A percentile compares a stretch with the other conserved stretches of the same genome.
phyloP scores from a whole-genome alignment of 371 early-diverging fungal species.

The Fennellomyces sp. region DNA sequence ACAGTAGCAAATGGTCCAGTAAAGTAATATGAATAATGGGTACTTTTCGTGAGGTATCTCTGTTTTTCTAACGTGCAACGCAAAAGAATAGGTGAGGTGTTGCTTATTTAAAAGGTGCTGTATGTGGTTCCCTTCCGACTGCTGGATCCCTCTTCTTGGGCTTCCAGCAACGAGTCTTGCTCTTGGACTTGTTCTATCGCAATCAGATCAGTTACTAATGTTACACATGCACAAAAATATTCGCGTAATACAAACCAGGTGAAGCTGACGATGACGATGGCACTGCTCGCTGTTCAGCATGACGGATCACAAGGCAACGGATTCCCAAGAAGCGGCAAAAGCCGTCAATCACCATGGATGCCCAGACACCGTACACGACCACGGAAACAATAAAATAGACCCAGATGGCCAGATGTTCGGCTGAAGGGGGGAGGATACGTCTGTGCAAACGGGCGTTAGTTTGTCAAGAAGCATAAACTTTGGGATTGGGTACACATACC shows the following conservation, averaged over 20 bases:
- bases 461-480: too few relatives aligned
- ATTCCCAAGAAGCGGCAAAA: constrained; percentile 86
- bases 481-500: neutral
- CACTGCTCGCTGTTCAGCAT: constrained; percentile 22
- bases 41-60: neutral
- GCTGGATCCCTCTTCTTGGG: constrained; percentile 16
- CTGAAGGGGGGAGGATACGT: constrained; percentile 49
- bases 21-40: neutral
- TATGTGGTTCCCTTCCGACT: neutral
- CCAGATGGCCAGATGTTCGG: constrained; percentile 69
- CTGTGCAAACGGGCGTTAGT: neutral
- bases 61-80: neutral
- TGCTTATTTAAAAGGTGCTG: constrained; percentile 5
- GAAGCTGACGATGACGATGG: constrained; percentile 1
- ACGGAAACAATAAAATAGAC: constrained; percentile 62
- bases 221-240: neutral
- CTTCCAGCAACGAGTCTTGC: constrained; percentile 25
- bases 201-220: neutral
- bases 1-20: too few relatives aligned
- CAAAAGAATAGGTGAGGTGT: neutral
- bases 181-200: constrained; percentile 15
- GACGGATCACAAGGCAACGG: constrained; percentile 78
- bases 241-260: neutral
- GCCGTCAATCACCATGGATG: constrained; percentile 77
- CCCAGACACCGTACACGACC: constrained; percentile 80